These are phyloP conservation scores for Talaromyces marneffei DNA, from an alignment of 2,329 filamentous ascomycete genomes.

Conservation along the genomic window DNA sequence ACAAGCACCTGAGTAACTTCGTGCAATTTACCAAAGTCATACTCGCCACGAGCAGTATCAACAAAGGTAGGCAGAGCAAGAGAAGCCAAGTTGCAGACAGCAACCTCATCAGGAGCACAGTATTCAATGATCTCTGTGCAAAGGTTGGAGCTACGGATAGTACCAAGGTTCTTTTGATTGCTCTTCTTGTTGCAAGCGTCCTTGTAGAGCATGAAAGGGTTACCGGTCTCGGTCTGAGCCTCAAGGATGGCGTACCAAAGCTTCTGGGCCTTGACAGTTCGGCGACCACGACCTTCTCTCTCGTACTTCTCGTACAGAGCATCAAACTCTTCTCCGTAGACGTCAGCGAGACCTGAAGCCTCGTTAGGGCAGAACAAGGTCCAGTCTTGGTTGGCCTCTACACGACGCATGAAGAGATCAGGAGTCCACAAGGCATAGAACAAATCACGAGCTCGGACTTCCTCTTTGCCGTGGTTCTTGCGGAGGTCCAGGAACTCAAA, in stretches of 20 bases:
- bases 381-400: slow-evolving; percentile 94
- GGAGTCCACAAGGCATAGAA: slow-evolving; percentile 99
- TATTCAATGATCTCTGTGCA: slow-evolving; percentile 99
- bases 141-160: slow-evolving; percentile 95
- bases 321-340: slow-evolving; percentile 97
- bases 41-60: slow-evolving; percentile 74
- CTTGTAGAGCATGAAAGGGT: slow-evolving; percentile 99
- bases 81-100: slow-evolving; percentile 96
- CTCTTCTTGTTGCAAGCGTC: slow-evolving; percentile 97
- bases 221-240: slow-evolving; percentile 97
- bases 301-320: slow-evolving; percentile 89
- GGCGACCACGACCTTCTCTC: slow-evolving; percentile 75
- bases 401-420: slow-evolving; percentile 99
- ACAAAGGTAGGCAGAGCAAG: slow-evolving; percentile 87
- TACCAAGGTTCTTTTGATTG: slow-evolving; percentile 99
- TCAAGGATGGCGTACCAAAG: slow-evolving; percentile 98
- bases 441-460: slow-evolving; percentile 90
- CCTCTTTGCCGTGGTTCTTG: slow-evolving; percentile 99
- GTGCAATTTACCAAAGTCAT: slow-evolving; percentile 95
- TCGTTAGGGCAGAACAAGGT: slow-evolving; percentile 98
- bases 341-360: slow-evolving; percentile 87
- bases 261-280: slow-evolving; percentile 95
- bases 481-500: slow-evolving; percentile 96
- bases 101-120: slow-evolving; percentile 93
- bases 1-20: slow-evolving; percentile 89